Percentiles rank a stretch among this genome's conserved stretches.
Conservation (phyloP, 108 stramenopile genomes). For the Epithemia pelagica region DNA sequence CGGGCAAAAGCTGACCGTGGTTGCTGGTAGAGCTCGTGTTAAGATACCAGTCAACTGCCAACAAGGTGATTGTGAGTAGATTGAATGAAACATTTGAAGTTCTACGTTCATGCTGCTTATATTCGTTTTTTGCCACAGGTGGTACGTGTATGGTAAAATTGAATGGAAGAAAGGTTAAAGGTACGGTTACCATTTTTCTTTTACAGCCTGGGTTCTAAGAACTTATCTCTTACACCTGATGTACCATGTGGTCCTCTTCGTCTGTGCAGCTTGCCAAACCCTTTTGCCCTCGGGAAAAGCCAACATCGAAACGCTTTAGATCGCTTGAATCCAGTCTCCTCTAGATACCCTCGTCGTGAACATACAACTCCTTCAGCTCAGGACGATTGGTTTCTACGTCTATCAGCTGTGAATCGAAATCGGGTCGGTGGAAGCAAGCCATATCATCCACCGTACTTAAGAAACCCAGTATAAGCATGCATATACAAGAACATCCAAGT, state of each 20-base stretch:
- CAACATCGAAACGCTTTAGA: neutral
- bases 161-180: conserved; percentile 77
- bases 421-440: neutral
- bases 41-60: conserved; percentile 84
- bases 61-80: conserved; percentile 74
- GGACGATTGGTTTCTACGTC: conserved; percentile 38
- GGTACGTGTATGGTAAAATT: conserved; percentile 61
- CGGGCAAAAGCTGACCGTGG: conserved; percentile 70
- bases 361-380: conserved; percentile 20
- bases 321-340: neutral
- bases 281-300: neutral
- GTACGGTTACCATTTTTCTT: neutral
- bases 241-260: no score
- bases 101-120: conserved; percentile 1
- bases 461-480: neutral
- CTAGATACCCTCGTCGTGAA: conserved; percentile 19
- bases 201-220: no score
- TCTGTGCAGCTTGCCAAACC: neutral
- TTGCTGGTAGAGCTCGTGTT: conserved; percentile 63
- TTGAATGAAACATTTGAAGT: no score
- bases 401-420: conserved; percentile 21
- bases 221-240: no score
- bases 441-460: neutral
- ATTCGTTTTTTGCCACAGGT: neutral
- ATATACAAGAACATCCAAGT: neutral